Evolutionary conservation across 2,329 filamentous ascomycete species (phyloP).

Genomic region (Fusarium armeniacum): DNA sequence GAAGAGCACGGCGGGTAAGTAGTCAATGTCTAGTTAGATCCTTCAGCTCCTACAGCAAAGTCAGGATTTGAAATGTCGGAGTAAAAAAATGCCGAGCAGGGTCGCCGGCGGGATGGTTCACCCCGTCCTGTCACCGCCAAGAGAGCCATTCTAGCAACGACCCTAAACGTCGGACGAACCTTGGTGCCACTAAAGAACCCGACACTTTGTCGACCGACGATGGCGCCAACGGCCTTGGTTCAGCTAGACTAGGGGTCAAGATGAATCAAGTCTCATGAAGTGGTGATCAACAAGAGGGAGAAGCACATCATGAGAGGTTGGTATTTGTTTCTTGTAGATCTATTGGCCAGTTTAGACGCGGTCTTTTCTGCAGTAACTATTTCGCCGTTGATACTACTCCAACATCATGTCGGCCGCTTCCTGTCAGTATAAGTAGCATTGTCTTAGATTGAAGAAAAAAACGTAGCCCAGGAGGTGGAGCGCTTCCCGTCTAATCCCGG

Average conservation of each 20-base stretch:
- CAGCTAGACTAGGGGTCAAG: constrained; percentile 42
- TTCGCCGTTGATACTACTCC: constrained; percentile 8
- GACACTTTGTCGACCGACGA: constrained; percentile 13
- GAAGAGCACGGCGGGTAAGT: neutral
- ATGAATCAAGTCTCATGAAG: neutral
- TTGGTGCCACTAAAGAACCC: constrained; percentile 27
- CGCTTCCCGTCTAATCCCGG: constrained; percentile 38
- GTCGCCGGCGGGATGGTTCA: constrained; percentile 37
- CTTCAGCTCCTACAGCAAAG: constrained; percentile 12
- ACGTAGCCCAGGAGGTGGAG: constrained; percentile 31
- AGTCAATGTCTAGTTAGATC: neutral
- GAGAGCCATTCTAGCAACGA: constrained; percentile 19
- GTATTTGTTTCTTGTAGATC: constrained; percentile 2
- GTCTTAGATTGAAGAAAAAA: constrained; percentile 5
- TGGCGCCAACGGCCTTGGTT: constrained; percentile 40
- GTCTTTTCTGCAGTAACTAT: constrained; percentile 1
- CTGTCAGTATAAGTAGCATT: neutral
- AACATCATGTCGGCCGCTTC: constrained; percentile 1
- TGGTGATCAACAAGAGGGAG: neutral
- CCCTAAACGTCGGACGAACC: constrained; percentile 10
- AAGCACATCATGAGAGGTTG: neutral
- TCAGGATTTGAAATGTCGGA: constrained; percentile 6
- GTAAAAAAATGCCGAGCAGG: constrained; percentile 32
- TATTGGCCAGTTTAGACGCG: constrained; percentile 17
- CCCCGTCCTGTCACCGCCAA: constrained; percentile 30